phyloP scores from a whole-genome alignment of 2,329 filamentous ascomycete genomes.

The Botrytis aclada region DNA sequence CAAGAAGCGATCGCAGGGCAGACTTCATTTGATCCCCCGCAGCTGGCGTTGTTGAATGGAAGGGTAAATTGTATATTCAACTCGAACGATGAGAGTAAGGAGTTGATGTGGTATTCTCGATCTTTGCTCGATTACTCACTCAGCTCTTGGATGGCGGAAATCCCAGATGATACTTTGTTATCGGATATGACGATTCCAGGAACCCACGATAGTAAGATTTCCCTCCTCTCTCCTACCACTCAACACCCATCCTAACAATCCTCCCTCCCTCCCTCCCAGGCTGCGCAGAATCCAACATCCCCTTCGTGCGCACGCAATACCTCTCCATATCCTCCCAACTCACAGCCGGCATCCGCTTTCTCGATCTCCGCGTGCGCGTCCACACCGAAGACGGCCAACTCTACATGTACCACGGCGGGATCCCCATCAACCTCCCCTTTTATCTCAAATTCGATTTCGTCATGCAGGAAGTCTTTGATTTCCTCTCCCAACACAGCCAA shows the following conservation, averaged over 20 bases:
- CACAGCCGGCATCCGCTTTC: slow-evolving; percentile 68
- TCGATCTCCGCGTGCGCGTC: slow-evolving; percentile 62
- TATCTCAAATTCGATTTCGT: slow-evolving; percentile 59
- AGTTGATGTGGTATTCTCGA: slow-evolving; percentile 40
- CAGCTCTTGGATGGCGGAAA: slow-evolving; percentile 59
- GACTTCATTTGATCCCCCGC: slow-evolving; percentile 28
- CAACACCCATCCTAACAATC: background rate
- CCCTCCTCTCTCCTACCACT: too few relatives aligned
- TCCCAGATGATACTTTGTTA: slow-evolving; percentile 56
- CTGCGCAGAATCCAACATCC: slow-evolving; percentile 50
- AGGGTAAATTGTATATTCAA: slow-evolving; percentile 39
- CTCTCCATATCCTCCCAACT: slow-evolving; percentile 61
- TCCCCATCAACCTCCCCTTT: slow-evolving; percentile 65
- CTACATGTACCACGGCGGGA: slow-evolving; percentile 66
- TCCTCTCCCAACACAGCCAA: slow-evolving; percentile 56
- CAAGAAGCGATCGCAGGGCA: slow-evolving; percentile 29
- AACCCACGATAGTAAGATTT: slow-evolving; percentile 59
- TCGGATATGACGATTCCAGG: slow-evolving; percentile 67
- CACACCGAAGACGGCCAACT: slow-evolving; percentile 55
- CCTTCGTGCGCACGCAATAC: slow-evolving; percentile 70
- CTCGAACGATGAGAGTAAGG: slow-evolving; percentile 32
- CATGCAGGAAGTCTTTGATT: slow-evolving; percentile 56
- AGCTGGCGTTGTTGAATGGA: slow-evolving; percentile 35
- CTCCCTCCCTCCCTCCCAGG: slow-evolving; percentile 31
- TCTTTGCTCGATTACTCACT: slow-evolving; percentile 40